These are phyloP conservation scores for Ceratobasidium sp. DNA, from an alignment of 1,284 basidiomycete species.

Conservation along the genomic window DNA sequence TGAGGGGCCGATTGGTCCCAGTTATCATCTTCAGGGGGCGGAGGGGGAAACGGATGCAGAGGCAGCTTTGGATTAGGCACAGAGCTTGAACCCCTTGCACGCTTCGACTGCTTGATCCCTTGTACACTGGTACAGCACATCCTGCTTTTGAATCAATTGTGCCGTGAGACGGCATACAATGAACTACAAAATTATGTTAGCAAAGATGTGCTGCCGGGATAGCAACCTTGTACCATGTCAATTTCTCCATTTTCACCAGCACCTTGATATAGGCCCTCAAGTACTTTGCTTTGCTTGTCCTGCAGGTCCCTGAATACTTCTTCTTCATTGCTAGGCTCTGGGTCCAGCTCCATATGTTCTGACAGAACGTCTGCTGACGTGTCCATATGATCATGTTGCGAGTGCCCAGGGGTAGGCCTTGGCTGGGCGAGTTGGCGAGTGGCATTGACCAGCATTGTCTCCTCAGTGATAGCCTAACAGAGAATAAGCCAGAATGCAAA, in stretches of 20 bases:
- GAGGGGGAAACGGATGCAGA: background rate
- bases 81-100: background rate
- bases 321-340: background rate
- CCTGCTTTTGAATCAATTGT: background rate
- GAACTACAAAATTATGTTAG: background rate
- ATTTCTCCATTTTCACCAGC: background rate
- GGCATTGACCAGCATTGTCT: background rate
- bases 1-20: background rate
- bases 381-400: background rate
- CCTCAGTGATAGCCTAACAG: background rate
- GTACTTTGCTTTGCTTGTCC: background rate
- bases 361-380: background rate
- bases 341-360: background rate
- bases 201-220: background rate
- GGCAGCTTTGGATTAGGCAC: background rate
- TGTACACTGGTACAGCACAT: background rate
- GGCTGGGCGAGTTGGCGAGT: slow-evolving; percentile 2
- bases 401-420: background rate
- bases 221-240: background rate
- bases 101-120: background rate
- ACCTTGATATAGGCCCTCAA: background rate
- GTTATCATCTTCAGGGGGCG: background rate
- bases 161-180: background rate
- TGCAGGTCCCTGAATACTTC: background rate
- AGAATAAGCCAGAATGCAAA: no score